Base-by-base conservation (phyloP, 495 filamentous ascomycete species). In the Penicillium crystallinum region DNA sequence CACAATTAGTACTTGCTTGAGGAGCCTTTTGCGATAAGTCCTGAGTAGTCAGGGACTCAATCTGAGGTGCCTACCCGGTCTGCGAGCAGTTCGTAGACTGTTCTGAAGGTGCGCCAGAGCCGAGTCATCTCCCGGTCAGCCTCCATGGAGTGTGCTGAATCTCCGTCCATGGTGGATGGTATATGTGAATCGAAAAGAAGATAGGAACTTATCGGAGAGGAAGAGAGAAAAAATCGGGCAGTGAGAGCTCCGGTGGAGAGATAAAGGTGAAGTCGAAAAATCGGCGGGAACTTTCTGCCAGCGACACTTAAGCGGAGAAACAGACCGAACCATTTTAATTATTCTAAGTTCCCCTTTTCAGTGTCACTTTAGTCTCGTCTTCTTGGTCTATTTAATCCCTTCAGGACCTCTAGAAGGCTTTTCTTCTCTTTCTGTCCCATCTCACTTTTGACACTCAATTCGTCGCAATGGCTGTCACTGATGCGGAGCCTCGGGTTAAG, bases 91-190 rank as follows among this genome's bases (percentile, higher is more conserved):
- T 95, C 87, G 64, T 91, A 85, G 49, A 90, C 82, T 2, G 90
- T 95, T 64, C 81, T 77, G 85, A 88, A 92, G 61, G 87, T 88
- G 70, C 90, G 87, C 90, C 90, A 95, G 42, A 92, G 81, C 55
- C 81, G 78, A 52, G 85, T 83, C 55, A 84, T 72, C 62, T 86
- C 83, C 67, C 85, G 80, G 49, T 85, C 81, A 59, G 83, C 75
- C 41, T 84, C 82, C 39, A 51, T 80, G 41, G 72, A 77, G 49
- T 67, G 59, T 37, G 66, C 60, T 40, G 73, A 73, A 29, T 85
- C 76, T 22, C 83, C 83, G 27, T 81, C 76, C 77, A 82, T 81
- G 35, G 36, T 62, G 53, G 59, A 56, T 19, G n/a, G 21, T 21
- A 6, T 36, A 15, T 36, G 39, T 27, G 21, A 31, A 33, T 33